These are phyloP conservation scores for Aristolochia fimbriata DNA, from an alignment of 164 flowering plant species.

Conservation along the genomic window DNA sequence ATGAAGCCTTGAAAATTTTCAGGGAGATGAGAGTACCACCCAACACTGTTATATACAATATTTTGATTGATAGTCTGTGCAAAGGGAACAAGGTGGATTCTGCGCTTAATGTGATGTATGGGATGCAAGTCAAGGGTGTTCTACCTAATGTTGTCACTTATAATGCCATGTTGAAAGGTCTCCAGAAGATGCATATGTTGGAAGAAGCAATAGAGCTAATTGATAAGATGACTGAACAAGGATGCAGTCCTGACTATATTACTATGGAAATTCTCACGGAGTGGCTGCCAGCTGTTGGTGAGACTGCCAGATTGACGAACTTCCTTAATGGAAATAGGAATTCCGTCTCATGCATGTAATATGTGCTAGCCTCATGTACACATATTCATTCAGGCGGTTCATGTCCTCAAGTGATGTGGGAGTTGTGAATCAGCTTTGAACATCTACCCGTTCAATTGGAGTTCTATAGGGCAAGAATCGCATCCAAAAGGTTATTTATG, in stretches of 20 bases:
- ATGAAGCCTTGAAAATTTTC: conserved; percentile 64
- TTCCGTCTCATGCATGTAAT: conserved; percentile 7
- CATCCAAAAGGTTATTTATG: no score
- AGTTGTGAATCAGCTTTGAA: no score
- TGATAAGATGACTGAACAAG: conserved; percentile 62
- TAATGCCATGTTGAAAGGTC: conserved; percentile 68
- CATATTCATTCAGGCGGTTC: no score
- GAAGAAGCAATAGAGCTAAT: conserved; percentile 52
- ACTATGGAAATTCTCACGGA: conserved; percentile 70
- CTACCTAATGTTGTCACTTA: conserved; percentile 42
- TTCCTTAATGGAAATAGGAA: conserved; percentile 39
- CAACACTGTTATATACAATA: conserved; percentile 66
- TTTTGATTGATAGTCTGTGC: conserved; percentile 54
- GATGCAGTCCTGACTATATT: conserved; percentile 63
- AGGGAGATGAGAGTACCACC: conserved; percentile 46
- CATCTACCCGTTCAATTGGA: no score
- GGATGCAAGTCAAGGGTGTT: conserved; percentile 49
- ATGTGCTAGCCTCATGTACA: no score
- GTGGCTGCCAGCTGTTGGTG: conserved; percentile 69
- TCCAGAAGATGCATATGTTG: conserved; percentile 36
- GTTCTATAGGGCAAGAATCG: no score
- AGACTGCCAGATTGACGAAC: conserved; percentile 33
- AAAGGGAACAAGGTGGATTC: conserved; percentile 32
- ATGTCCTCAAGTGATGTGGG: no score
- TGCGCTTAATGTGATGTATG: conserved; percentile 56